Percentiles rank a stretch among this genome's conserved stretches.
Evolutionary conservation across 257 asterid species (phyloP).

Genomic region (Solanum ossicruentum): DNA sequence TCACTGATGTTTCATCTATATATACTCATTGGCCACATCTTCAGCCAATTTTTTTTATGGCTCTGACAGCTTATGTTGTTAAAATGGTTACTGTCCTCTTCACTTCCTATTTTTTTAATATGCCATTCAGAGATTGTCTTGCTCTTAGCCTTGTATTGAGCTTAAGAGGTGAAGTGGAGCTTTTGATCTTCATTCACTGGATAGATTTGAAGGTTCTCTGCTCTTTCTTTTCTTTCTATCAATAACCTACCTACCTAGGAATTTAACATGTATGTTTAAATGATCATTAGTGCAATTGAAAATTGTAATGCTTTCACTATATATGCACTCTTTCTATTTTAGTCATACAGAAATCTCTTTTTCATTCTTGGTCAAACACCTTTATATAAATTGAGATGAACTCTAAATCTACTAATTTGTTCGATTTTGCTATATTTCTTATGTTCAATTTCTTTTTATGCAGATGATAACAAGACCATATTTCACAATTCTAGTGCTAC

Average conservation of each 20-base stretch:
- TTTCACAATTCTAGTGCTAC: constrained; percentile 40
- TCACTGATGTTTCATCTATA: constrained; percentile 28
- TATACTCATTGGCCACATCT: constrained; percentile 30
- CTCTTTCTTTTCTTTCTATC: not conserved
- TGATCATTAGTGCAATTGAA: too few species aligned
- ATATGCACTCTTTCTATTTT: too few species aligned
- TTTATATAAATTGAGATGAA: not conserved
- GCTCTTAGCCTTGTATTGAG: constrained; percentile 53
- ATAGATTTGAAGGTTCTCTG: constrained; percentile 25
- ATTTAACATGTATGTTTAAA: too few species aligned
- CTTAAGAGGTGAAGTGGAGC: constrained; percentile 71
- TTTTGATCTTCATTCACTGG: constrained; percentile 26
- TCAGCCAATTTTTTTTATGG: constrained; percentile 35
- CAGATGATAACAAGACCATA: constrained; percentile 48
- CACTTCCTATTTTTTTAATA: constrained; percentile 22
- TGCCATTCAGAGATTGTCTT: constrained; percentile 52
- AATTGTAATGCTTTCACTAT: too few species aligned
- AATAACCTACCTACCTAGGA: not conserved
- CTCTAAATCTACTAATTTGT: not conserved
- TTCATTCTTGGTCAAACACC: not conserved
- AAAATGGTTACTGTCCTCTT: constrained; percentile 29
- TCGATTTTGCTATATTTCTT: not conserved
- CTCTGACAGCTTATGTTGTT: constrained; percentile 10
- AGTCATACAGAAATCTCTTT: too few species aligned
- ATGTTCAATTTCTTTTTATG: not conserved